phyloP scores from a whole-genome alignment of 371 early-diverging fungal genomes.

The Encephalitozoon intestinalis region DNA sequence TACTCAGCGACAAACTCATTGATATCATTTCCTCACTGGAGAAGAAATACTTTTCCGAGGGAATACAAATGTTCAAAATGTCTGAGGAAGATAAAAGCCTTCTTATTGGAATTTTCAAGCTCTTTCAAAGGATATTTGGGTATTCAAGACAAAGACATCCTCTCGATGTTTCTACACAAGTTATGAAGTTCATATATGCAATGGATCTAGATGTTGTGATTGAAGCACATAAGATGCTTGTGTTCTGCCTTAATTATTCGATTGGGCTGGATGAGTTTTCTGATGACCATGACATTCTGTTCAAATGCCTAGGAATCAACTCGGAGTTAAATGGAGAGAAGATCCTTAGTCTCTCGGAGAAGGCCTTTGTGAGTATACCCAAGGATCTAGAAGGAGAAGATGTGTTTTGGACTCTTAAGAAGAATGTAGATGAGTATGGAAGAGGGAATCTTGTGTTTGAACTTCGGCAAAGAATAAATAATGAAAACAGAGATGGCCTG shows the following conservation, averaged over 20 bases:
- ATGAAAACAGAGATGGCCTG: not conserved
- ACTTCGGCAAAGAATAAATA: not conserved
- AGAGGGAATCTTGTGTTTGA: not conserved
- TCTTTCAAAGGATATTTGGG: not conserved
- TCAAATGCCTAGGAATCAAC: not conserved
- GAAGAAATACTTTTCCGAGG: slow-evolving; percentile 1
- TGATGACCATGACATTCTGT: not conserved
- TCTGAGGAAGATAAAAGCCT: not conserved
- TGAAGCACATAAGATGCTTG: slow-evolving; percentile 5
- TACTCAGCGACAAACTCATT: not conserved
- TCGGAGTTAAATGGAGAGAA: not conserved
- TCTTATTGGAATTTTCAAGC: not conserved
- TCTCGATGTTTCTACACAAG: not conserved
- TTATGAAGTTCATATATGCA: slow-evolving; percentile 5
- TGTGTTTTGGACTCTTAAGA: not conserved
- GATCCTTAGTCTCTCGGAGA: not conserved
- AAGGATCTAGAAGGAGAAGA: not conserved
- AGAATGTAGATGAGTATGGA: not conserved
- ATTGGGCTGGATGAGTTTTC: not conserved
- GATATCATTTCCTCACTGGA: not conserved
- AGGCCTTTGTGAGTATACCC: not conserved
- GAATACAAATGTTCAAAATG: not conserved
- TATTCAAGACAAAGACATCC: slow-evolving; percentile 2
- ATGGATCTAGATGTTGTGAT: not conserved
- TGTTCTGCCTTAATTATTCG: not conserved